Evolutionary conservation across 225 moss, liverwort and hornwort species (phyloP), one percentile per base, ranked within the genome.

Genomic region (Takakia lepidozioides): DNA sequence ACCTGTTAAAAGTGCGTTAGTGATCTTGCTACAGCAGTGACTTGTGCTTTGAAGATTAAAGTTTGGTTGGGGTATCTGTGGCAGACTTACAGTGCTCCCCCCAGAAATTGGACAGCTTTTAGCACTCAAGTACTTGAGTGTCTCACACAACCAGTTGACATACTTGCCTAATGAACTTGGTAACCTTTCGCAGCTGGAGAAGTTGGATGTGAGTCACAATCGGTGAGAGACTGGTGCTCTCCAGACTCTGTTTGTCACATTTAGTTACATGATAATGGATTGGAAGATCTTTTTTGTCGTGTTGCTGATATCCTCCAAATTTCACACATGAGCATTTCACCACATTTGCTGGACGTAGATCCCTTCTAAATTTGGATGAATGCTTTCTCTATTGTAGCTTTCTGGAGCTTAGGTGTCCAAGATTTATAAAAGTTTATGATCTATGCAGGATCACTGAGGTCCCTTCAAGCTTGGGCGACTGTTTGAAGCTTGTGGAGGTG

Each of bases 401-500:
- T n/a, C n/a, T n/a, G n/a, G n/a, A n/a, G n/a, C n/a, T n/a, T n/a
- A n/a, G n/a, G n/a, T n/a, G n/a, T n/a, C n/a, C n/a, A n/a, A n/a
- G n/a, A n/a, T n/a, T n/a, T n/a, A n/a, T n/a, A n/a, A n/a, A n/a
- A n/a, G n/a, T n/a, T n/a, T n/a, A n/a, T 32, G 11, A 32, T 6
- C 21, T 67, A 51, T 72, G 60, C 82, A 95, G 95, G 57, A 58
- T 95, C 56, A 70, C 64, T 25, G 64, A 62, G 40, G 63, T 87
- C 50, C 80, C 95, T 58, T 49, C 65, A 58, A 77, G 49, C 25
- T 63, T 95, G 43, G 84, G 87, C 28, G 72, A 61, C 35, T 95
- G 95, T 63, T 56, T 62, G 58, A 79, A 90, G 46, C 82, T 95
- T 55, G 67, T 78, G 50, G 95, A 90, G 84, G 95, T 95, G 53